Evolutionary conservation across 495 filamentous ascomycete genomes (phyloP), one percentile per base, ranked within the genome.

Genomic region (Astrothelium subdiscretum): DNA sequence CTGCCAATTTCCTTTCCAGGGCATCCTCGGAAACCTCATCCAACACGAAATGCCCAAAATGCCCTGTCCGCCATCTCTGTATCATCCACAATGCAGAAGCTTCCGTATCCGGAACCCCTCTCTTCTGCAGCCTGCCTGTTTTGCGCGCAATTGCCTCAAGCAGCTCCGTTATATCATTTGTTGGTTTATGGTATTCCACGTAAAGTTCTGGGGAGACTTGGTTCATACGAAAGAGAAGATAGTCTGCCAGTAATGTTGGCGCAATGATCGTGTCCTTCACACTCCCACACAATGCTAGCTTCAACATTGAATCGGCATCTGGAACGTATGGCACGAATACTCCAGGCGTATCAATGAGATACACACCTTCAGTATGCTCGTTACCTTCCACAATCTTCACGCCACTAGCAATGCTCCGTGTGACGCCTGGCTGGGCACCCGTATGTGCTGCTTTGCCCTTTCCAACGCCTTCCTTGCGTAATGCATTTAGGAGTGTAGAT

Each of bases 251-350:
- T 2, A 85, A 88, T 54, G 85, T 79, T 0, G 85, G 78, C 2
- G 87, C 78, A 40, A 98, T 83, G 26, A 97, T 78, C 0, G 87
- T 86, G 70, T 96, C 92, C 68, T 96, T 94, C 31, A 97, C 90
- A 72, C 87, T 89, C 3, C 92, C 94, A 52, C 89, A 91, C 0
- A 97, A 80, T 6, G 92, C 85, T 22, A 98, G 80, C 73, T 95
- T 96, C 32, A 98, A 76, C 94, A 98, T 98, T 29, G 87, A 83
- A 70, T 92, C 88, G 3, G 85, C 80, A 71, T 91, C 81, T 0
- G 86, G 80, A 38, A 97, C 88, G 72, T 94, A 96, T 0, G 94
- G 94, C 61, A 97, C 80, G 73, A 97, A 97, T 2, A 98, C 91
- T 31, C 94, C 92, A 0, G 87, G 87, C 0, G 87, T 88, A 68